Percentiles rank a stretch among this genome's conserved stretches.
Conservation (phyloP, 225 moss, liverwort and hornwort genomes). For the Sphagnum tenellum region DNA sequence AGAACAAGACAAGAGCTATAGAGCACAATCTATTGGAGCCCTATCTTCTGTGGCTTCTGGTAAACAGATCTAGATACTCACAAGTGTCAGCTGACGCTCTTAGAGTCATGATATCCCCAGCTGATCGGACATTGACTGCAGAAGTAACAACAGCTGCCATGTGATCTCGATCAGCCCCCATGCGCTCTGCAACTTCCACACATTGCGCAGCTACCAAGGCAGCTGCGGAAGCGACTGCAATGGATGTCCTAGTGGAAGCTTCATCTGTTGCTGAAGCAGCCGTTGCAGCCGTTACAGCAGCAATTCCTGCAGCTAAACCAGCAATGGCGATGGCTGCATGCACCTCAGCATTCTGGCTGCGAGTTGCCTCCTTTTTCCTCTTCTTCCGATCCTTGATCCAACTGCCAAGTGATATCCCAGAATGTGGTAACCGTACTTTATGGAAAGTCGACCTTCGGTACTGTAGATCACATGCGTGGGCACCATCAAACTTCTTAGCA, state of each 20-base stretch:
- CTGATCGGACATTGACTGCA: slow-evolving; percentile 63
- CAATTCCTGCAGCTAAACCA: slow-evolving; percentile 68
- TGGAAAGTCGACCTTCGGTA: slow-evolving; percentile 47
- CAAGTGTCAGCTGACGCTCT: slow-evolving; percentile 67
- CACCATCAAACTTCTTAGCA: too few relatives aligned
- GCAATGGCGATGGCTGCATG: slow-evolving; percentile 64
- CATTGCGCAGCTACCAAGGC: slow-evolving; percentile 68
- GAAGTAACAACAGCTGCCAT: slow-evolving; percentile 66
- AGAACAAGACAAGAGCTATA: too few relatives aligned
- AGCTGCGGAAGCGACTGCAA: slow-evolving; percentile 70
- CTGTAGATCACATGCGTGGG: slow-evolving; percentile 11
- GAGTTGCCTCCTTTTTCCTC: slow-evolving; percentile 58
- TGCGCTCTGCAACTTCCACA: slow-evolving; percentile 63
- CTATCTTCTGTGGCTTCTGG: too few relatives aligned
- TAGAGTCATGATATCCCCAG: slow-evolving; percentile 63
- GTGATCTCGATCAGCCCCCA: slow-evolving; percentile 68
- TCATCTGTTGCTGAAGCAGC: slow-evolving; percentile 61
- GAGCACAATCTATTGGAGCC: too few relatives aligned
- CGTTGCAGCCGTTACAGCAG: slow-evolving; percentile 64
- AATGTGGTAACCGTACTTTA: slow-evolving; percentile 25
- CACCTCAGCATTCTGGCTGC: slow-evolving; percentile 52
- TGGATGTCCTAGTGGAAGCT: slow-evolving; percentile 54
- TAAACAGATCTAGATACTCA: slow-evolving; percentile 3
- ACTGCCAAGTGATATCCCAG: slow-evolving; percentile 52
- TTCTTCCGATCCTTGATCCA: slow-evolving; percentile 68